These are phyloP conservation scores for Termitomyces sp. DNA, from an alignment of 768 basidiomycete species.

Conservation along the genomic window DNA sequence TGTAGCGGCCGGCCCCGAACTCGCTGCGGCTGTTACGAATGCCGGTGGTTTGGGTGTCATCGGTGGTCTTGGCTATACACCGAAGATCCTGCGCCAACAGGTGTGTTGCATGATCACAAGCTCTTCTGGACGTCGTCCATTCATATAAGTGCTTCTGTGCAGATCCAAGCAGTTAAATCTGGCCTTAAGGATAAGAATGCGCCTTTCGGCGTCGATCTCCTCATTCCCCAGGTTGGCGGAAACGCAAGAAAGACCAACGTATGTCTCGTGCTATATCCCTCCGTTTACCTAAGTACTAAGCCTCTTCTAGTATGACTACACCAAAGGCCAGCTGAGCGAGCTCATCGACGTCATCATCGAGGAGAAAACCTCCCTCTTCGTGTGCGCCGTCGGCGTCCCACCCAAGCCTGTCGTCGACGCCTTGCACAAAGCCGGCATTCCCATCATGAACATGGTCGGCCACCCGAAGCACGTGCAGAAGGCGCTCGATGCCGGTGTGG, in stretches of 20 bases:
- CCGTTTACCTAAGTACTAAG: not conserved
- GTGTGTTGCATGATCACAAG: slow-evolving; percentile 30
- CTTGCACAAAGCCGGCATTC: slow-evolving; percentile 80
- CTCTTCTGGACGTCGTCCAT: not conserved
- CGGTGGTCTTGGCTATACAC: slow-evolving; percentile 84
- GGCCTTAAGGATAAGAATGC: slow-evolving; percentile 67
- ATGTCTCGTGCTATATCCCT: slow-evolving; percentile 12
- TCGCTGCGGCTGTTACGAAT: slow-evolving; percentile 91
- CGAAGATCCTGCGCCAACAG: slow-evolving; percentile 74
- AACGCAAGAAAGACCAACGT: slow-evolving; percentile 90
- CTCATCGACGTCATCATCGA: slow-evolving; percentile 91
- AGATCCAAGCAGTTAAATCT: slow-evolving; percentile 74
- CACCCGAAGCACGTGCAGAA: slow-evolving; percentile 85
- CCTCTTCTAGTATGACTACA: slow-evolving; percentile 69
- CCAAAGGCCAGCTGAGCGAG: slow-evolving; percentile 78
- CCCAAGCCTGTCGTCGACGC: slow-evolving; percentile 74
- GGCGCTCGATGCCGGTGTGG: slow-evolving; percentile 80
- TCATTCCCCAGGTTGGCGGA: slow-evolving; percentile 84
- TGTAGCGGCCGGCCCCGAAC: slow-evolving; percentile 57
- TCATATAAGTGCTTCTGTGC: slow-evolving; percentile 3
- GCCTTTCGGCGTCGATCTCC: slow-evolving; percentile 89
- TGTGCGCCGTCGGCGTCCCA: slow-evolving; percentile 88
- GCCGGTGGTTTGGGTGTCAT: slow-evolving; percentile 93
- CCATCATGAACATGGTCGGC: slow-evolving; percentile 96
- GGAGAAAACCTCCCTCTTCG: slow-evolving; percentile 83